A percentile compares a stretch with the other conserved stretches of the same genome.
Conservation (phyloP, 805 yeast genomes). For the Kregervanrija fluxuum region DNA sequence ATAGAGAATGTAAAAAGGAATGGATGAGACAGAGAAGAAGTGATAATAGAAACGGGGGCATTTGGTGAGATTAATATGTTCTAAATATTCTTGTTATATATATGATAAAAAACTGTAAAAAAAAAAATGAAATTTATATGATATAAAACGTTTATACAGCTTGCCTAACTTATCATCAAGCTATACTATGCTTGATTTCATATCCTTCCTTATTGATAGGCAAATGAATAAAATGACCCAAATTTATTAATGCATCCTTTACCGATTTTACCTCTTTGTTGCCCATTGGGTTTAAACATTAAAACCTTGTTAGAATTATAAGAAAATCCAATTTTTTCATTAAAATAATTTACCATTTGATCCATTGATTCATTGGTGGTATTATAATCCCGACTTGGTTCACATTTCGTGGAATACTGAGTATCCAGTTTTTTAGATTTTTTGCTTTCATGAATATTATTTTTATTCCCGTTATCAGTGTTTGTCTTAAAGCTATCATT, state of each 20-base stretch:
- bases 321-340: slow-evolving; percentile 18
- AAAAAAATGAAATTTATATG: background rate
- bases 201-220: slow-evolving; percentile 8
- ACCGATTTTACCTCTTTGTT: background rate
- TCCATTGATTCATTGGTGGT: slow-evolving; percentile 14
- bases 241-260: slow-evolving; percentile 7
- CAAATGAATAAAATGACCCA: slow-evolving; percentile 20
- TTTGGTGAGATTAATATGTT: slow-evolving; percentile 18
- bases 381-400: background rate
- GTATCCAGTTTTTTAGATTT: background rate
- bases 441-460: background rate
- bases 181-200: too few species aligned
- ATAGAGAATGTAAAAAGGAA: slow-evolving; percentile 81
- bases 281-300: slow-evolving; percentile 15
- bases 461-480: too few species aligned
- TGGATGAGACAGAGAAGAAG: slow-evolving; percentile 41
- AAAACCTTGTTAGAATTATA: slow-evolving; percentile 18
- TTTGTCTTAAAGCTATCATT: too few species aligned
- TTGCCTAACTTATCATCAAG: too few species aligned
- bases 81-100: background rate
- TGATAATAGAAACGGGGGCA: slow-evolving; percentile 23
- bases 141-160: background rate
- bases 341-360: slow-evolving; percentile 15
- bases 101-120: background rate
- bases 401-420: too few species aligned